phyloP scores from a whole-genome alignment of 2,329 filamentous ascomycete genomes.

The Leptographium radiaticola region DNA sequence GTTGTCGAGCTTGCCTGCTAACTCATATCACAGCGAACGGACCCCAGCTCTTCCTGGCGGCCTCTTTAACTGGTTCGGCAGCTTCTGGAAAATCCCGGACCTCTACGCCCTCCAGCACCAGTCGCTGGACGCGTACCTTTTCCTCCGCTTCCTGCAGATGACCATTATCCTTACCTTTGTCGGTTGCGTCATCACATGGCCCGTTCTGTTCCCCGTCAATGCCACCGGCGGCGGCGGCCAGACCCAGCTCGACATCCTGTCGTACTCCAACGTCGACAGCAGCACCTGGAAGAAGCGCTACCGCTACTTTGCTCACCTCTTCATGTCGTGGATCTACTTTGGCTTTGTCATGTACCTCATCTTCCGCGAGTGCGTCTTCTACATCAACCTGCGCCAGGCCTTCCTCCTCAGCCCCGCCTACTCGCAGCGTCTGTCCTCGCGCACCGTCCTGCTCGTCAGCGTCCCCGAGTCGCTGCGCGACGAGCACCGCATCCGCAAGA shows the following conservation, averaged over 20 bases:
- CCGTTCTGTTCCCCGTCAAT: constrained; percentile 76
- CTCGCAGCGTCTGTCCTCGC: constrained; percentile 72
- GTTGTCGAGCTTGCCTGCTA: not conserved
- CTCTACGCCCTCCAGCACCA: constrained; percentile 78
- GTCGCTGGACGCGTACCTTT: constrained; percentile 83
- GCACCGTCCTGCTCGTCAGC: constrained; percentile 81
- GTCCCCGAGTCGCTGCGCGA: constrained; percentile 70
- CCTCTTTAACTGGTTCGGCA: constrained; percentile 52
- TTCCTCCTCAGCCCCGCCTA: constrained; percentile 79
- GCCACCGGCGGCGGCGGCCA: constrained; percentile 59
- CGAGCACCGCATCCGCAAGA: constrained; percentile 59
- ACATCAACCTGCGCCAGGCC: constrained; percentile 87
- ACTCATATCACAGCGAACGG: constrained; percentile 30
- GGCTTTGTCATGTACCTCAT: constrained; percentile 83
- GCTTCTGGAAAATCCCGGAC: constrained; percentile 58
- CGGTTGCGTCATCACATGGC: constrained; percentile 75
- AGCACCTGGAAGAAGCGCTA: constrained; percentile 35
- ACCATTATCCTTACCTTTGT: constrained; percentile 65
- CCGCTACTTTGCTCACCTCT: constrained; percentile 70
- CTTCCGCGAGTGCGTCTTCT: constrained; percentile 82
- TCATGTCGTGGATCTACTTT: constrained; percentile 71
- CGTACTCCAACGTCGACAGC: constrained; percentile 61
- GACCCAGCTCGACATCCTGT: constrained; percentile 61
- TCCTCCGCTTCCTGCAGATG: constrained; percentile 77
- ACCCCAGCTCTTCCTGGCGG: constrained; percentile 47